Evolutionary conservation across 1,284 basidiomycete species (phyloP), one percentile per base, ranked within the genome.

Genomic region (Stereum hirsutum): DNA sequence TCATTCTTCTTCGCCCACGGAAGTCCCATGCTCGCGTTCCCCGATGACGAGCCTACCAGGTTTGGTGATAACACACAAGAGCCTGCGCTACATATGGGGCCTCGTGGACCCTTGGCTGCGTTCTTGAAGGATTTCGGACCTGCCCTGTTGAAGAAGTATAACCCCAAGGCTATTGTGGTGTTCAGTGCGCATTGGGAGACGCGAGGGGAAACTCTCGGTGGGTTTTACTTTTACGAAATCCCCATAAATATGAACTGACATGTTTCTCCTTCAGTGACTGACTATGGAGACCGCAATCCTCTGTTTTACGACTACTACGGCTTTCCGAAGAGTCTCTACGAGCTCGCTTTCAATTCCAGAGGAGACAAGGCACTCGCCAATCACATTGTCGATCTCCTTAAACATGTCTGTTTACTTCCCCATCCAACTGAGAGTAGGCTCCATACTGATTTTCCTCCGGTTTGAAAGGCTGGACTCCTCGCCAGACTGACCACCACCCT

Each of bases 171-270:
- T 10, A 81, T 88, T 45, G 73, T 88, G 2, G 81, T 88, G 1
- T 86, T 88, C 62, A 85, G 81, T 51, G 85, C 85, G 14, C 85
- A 88, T 53, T 88, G 83, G 83, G 85, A 89, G 53, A 78, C 81
- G 1, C 35, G 44, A 6, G 68, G 64, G 5, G 73, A 78, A 56
- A 69, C 71, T 33, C 61, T 76, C 37, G 78, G 79, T 76, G 53
- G 37, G 63, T 49, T 15, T 30, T 44, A 33, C 51, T 43, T 44
- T n/a, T n/a, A n/a, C n/a, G n/a, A n/a, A n/a, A n/a, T n/a, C n/a
- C n/a, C n/a, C n/a, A n/a, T n/a, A n/a, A n/a, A n/a, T n/a, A n/a
- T n/a, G n/a, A n/a, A n/a, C n/a, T n/a, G n/a, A n/a, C n/a, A n/a
- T n/a, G n/a, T n/a, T n/a, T n/a, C 30, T 14, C 3, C 15, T 3